Conservation (phyloP, 805 yeast species). For the Ogataea pilisensis region DNA sequence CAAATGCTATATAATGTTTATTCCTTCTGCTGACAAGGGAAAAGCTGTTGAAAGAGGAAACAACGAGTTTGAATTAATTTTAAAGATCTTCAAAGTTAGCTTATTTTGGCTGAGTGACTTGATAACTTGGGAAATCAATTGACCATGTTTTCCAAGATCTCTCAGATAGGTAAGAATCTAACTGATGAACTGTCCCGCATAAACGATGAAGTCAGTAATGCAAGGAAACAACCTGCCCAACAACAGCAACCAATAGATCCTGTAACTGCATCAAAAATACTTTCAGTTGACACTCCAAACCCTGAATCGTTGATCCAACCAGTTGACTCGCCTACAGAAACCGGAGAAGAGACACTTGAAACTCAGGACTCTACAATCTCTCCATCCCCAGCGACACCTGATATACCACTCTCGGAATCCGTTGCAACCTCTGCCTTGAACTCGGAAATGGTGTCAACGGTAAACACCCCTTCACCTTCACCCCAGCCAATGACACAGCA, state of each 20-base stretch:
- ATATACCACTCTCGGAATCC: background rate
- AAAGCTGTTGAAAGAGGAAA: too few relatives aligned
- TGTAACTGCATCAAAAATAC: constrained; percentile 27
- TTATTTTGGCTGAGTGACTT: background rate
- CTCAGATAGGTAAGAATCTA: constrained; percentile 60
- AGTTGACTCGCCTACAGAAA: constrained; percentile 27
- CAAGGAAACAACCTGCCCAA: constrained; percentile 15
- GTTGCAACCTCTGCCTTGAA: background rate
- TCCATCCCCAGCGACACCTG: background rate
- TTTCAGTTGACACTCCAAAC: constrained; percentile 45
- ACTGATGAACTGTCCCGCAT: constrained; percentile 50
- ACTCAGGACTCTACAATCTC: background rate
- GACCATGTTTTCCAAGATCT: constrained; percentile 50
- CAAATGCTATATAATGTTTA: too few relatives aligned
- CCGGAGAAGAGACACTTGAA: constrained; percentile 1
- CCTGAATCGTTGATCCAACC: constrained; percentile 44
- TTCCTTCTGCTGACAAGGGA: too few relatives aligned
- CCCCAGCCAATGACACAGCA: constrained; percentile 3
- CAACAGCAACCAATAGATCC: constrained; percentile 21
- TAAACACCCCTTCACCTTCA: constrained; percentile 13
- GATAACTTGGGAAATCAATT: background rate
- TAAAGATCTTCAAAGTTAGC: too few relatives aligned
- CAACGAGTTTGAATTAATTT: too few relatives aligned
- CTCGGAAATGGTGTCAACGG: background rate
- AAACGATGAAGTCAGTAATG: constrained; percentile 29